phyloP scores from a whole-genome alignment of 1,284 basidiomycete genomes.

The Sparassis latifolia region DNA sequence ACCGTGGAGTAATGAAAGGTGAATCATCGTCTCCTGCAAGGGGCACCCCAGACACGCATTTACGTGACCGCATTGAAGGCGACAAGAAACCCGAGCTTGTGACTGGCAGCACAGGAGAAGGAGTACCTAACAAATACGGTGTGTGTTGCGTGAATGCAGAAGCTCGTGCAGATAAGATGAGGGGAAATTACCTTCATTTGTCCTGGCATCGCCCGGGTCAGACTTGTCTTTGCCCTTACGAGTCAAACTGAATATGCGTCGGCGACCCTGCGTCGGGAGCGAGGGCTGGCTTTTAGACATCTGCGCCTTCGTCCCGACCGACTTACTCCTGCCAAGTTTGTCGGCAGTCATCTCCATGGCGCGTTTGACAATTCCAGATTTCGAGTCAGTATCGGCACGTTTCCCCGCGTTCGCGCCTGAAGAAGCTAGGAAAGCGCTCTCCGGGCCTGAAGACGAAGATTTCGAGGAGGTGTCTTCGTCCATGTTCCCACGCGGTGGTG shows the following conservation, averaged over 20 bases:
- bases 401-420: constrained; percentile 1
- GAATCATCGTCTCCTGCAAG: constrained; percentile 48
- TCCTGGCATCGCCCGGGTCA: constrained; percentile 26
- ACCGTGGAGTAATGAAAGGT: constrained; percentile 70
- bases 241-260: constrained; percentile 49
- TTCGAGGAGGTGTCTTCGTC: neutral
- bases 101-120: neutral
- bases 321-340: constrained; percentile 46
- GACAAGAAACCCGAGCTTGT: constrained; percentile 5
- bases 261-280: constrained; percentile 34
- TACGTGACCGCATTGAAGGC: constrained; percentile 8
- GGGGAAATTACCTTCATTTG: constrained; percentile 11
- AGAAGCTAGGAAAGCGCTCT: constrained; percentile 2
- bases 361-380: constrained; percentile 23
- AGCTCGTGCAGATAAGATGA: too few relatives aligned
- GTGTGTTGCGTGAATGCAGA: neutral
- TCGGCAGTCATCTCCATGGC: constrained; percentile 50
- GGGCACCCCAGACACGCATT: constrained; percentile 8
- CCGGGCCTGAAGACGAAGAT: constrained; percentile 1
- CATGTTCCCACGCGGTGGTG: constrained; percentile 1
- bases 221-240: constrained; percentile 41
- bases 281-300: constrained; percentile 24
- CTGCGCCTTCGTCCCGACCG: constrained; percentile 16
- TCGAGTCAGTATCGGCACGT: constrained; percentile 6
- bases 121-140: neutral